Percentiles rank a stretch among this genome's conserved stretches.
phyloP scores from a whole-genome alignment of 768 basidiomycete genomes.

The Agaricus subrufescens region DNA sequence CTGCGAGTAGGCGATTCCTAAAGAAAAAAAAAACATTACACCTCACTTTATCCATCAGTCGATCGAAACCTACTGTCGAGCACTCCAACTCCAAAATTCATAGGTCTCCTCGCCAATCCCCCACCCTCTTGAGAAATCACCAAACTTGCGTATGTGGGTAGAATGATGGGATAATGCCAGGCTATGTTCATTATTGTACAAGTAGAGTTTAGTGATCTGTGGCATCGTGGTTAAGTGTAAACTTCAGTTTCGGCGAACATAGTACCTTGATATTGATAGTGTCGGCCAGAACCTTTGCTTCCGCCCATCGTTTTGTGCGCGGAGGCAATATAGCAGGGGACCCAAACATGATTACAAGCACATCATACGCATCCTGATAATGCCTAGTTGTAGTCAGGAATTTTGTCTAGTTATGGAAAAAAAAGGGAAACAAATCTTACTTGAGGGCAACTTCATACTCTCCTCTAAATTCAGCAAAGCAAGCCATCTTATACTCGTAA shows the following conservation, averaged over 20 bases:
- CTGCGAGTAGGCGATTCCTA: conserved; percentile 87
- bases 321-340: conserved; percentile 84
- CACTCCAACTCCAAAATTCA: conserved; percentile 97
- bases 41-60: not conserved
- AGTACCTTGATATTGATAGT: conserved; percentile 84
- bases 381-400: conserved; percentile 49
- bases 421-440: conserved; percentile 38
- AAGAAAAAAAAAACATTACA: not conserved
- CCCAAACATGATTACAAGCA: conserved; percentile 82
- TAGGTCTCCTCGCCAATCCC: conserved; percentile 95
- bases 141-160: conserved; percentile 79
- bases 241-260: not conserved
- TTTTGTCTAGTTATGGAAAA: not conserved
- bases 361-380: conserved; percentile 90
- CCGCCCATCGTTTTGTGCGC: conserved; percentile 96
- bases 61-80: conserved; percentile 65
- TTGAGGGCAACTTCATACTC: conserved; percentile 92
- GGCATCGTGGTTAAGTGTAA: not conserved
- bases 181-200: conserved; percentile 86
- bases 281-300: conserved; percentile 95
- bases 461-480: conserved; percentile 91
- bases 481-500: conserved; percentile 97
- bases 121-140: conserved; percentile 87
- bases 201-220: conserved; percentile 84
- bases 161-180: conserved; percentile 81